These are phyloP conservation scores for Cyamopsis tetragonoloba DNA, from an alignment of 306 rosid species.

Conservation along the genomic window DNA sequence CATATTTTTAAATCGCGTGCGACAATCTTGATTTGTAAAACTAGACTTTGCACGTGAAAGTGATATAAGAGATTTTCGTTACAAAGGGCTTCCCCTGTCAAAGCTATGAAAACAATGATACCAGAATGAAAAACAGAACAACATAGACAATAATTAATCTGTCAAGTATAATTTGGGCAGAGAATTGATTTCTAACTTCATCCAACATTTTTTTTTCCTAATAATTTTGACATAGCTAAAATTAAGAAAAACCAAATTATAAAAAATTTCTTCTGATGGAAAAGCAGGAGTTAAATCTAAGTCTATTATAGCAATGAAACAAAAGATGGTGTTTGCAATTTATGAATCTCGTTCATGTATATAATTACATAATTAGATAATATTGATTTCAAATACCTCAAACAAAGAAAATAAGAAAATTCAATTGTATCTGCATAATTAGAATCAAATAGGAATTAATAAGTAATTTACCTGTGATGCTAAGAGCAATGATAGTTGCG, in stretches of 20 bases:
- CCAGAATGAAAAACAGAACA: background rate
- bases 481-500: slow-evolving; percentile 54
- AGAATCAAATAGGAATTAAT: background rate
- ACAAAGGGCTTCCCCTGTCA: too few relatives aligned
- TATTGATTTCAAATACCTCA: background rate
- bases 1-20: too few relatives aligned
- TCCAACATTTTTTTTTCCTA: background rate
- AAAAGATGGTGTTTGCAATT: slow-evolving; percentile 1
- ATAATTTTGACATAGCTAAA: background rate
- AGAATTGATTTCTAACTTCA: background rate
- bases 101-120: background rate
- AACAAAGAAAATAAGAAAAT: background rate
- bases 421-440: background rate
- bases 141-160: background rate
- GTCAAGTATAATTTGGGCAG: background rate
- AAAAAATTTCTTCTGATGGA: background rate
- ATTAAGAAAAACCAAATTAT: background rate
- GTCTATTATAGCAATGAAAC: background rate
- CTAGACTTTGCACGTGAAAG: too few relatives aligned
- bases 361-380: background rate
- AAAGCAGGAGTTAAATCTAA: background rate
- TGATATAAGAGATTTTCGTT: too few relatives aligned
- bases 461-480: slow-evolving; percentile 55
- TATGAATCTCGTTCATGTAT: background rate
- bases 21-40: too few relatives aligned